phyloP scores from a whole-genome alignment of 441 rosid genomes.

The Erodium trifolium region DNA sequence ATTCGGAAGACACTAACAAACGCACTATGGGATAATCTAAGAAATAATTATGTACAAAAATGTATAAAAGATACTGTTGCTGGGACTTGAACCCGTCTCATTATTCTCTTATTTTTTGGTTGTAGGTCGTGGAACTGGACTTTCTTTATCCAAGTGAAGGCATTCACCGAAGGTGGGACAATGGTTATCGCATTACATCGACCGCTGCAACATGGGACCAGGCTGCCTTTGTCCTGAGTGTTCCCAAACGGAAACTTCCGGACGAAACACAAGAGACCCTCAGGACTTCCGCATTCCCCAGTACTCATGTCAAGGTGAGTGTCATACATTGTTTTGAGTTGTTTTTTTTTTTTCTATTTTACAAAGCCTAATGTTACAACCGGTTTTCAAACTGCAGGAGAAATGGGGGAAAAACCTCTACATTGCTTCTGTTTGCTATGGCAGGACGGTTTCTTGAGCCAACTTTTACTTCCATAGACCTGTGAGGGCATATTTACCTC shows the following conservation, averaged over 20 bases:
- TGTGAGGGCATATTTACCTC: constrained; percentile 23
- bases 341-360: no score
- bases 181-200: not conserved
- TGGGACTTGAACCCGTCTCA: no score
- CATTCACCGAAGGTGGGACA: not conserved
- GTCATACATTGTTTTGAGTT: no score
- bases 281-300: not conserved
- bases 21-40: no score
- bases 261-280: not conserved
- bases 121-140: not conserved
- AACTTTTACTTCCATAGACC: not conserved
- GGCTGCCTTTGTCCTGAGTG: not conserved
- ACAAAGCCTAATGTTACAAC: not conserved
- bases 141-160: constrained; percentile 9
- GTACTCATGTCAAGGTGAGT: not conserved
- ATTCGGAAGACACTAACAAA: no score
- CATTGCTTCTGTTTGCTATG: not conserved
- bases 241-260: not conserved
- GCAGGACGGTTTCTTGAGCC: constrained; percentile 20
- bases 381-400: not conserved
- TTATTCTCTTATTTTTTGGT: no score
- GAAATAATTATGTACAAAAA: no score
- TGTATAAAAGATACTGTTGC: no score
- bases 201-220: not conserved
- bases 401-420: not conserved